Conservation (phyloP, 1,284 basidiomycete genomes). For the Ganoderma sinense region DNA sequence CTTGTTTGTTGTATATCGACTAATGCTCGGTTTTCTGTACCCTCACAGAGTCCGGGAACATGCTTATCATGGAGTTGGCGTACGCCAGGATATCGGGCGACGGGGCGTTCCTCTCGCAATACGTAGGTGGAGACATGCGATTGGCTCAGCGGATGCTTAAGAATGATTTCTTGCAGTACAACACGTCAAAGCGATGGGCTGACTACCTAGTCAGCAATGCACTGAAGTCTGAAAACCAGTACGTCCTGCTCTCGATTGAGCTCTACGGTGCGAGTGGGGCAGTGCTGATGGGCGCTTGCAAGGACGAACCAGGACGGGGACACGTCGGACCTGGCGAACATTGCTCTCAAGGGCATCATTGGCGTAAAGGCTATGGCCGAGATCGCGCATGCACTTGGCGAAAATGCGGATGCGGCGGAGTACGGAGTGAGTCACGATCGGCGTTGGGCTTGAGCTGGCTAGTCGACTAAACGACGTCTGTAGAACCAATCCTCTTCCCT, state of each 20-base stretch:
- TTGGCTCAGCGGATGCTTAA: background rate
- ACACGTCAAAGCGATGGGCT: constrained; percentile 72
- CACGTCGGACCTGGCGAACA: constrained; percentile 67
- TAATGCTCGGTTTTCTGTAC: too few relatives aligned
- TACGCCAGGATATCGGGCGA: constrained; percentile 69
- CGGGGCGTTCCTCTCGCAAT: constrained; percentile 54
- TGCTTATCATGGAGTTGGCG: constrained; percentile 74
- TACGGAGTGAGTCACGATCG: constrained; percentile 50
- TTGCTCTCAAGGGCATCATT: constrained; percentile 76
- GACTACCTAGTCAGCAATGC: constrained; percentile 68
- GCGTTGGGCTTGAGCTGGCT: background rate
- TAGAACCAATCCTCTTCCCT: constrained; percentile 29
- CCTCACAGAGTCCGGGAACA: constrained; percentile 66
- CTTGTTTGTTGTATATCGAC: background rate
- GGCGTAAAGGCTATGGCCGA: constrained; percentile 73
- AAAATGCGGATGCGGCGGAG: constrained; percentile 51
- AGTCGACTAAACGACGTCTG: background rate
- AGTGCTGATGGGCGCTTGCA: background rate
- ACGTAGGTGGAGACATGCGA: constrained; percentile 46
- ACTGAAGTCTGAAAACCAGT: constrained; percentile 59
- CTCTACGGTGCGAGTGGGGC: too few relatives aligned
- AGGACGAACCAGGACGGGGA: constrained; percentile 64
- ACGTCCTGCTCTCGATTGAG: constrained; percentile 32
- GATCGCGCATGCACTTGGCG: constrained; percentile 59
- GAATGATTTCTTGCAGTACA: constrained; percentile 49